These are phyloP conservation scores for Naganishia friedmannii DNA, from an alignment of 768 basidiomycete species.

Conservation along the genomic window DNA sequence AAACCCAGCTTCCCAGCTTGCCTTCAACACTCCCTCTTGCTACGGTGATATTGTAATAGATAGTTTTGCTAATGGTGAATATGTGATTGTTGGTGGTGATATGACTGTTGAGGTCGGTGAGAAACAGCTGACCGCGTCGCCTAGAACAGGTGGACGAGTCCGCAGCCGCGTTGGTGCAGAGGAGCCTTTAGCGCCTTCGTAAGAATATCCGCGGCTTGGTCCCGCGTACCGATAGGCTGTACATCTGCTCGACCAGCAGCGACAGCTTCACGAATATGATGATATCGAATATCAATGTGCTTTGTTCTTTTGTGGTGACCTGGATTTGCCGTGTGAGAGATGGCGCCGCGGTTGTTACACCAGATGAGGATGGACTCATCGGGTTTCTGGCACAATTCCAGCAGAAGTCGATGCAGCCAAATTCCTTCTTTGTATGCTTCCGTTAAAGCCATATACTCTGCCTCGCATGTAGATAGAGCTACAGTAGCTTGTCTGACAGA, in stretches of 20 bases:
- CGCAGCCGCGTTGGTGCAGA: neutral
- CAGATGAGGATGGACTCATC: slow-evolving; percentile 20
- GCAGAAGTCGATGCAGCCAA: slow-evolving; percentile 47
- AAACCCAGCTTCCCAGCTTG: too few relatives aligned
- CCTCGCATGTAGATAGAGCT: slow-evolving; percentile 55
- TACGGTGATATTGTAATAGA: too few relatives aligned
- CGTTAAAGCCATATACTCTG: slow-evolving; percentile 55
- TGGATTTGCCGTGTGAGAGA: slow-evolving; percentile 51
- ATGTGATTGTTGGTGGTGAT: too few relatives aligned
- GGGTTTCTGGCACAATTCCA: slow-evolving; percentile 35
- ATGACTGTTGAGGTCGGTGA: too few relatives aligned
- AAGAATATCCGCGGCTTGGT: slow-evolving; percentile 55
- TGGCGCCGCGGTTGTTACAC: slow-evolving; percentile 55
- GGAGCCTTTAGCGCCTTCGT: slow-evolving; percentile 50
- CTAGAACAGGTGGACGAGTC: too few relatives aligned
- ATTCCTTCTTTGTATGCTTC: slow-evolving; percentile 52
- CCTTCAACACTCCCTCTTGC: too few relatives aligned
- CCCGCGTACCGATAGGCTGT: slow-evolving; percentile 47
- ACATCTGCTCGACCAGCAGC: slow-evolving; percentile 39
- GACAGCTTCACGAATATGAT: slow-evolving; percentile 53
- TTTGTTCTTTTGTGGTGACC: slow-evolving; percentile 50
- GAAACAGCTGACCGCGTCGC: too few relatives aligned
- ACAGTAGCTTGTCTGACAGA: slow-evolving; percentile 54
- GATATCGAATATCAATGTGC: slow-evolving; percentile 56
- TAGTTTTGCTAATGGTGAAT: too few relatives aligned